Evolutionary conservation across 2,329 filamentous ascomycete species (phyloP).

Genomic region (Aspergillus cejpii): DNA sequence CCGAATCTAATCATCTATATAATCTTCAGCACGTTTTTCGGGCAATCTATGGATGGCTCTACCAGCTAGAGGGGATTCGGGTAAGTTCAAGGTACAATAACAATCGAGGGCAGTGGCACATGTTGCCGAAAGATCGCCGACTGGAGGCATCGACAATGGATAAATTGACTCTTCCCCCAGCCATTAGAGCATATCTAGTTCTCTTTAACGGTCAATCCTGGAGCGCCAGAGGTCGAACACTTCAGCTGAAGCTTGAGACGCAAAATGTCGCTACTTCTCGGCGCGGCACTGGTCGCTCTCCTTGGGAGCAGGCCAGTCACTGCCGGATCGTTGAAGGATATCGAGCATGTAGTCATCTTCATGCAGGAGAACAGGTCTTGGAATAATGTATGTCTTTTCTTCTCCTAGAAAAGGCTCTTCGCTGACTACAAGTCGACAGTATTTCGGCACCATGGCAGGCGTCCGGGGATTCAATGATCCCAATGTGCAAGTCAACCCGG

Average conservation of each 20-base stretch:
- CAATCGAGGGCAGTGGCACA: neutral
- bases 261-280: conserved; percentile 4
- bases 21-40: neutral
- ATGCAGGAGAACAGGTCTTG: conserved; percentile 49
- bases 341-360: conserved; percentile 53
- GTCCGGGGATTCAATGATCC: conserved; percentile 52
- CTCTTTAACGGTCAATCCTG: neutral
- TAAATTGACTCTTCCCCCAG: neutral
- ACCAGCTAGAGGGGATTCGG: no score
- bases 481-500: conserved; percentile 47
- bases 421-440: conserved; percentile 34
- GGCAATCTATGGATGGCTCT: no score
- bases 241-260: neutral
- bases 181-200: neutral
- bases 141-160: neutral
- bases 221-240: no score
- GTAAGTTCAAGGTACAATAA: neutral
- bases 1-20: neutral
- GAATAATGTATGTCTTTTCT: conserved; percentile 34
- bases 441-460: conserved; percentile 52
- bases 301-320: conserved; percentile 16
- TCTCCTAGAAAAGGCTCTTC: no score
- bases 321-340: conserved; percentile 44
- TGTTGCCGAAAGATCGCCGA: neutral
- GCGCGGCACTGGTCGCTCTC: conserved; percentile 13